Percentiles rank a stretch among this genome's conserved stretches.
phyloP scores from a whole-genome alignment of 345 rosid genomes.

The Ricinus communis region DNA sequence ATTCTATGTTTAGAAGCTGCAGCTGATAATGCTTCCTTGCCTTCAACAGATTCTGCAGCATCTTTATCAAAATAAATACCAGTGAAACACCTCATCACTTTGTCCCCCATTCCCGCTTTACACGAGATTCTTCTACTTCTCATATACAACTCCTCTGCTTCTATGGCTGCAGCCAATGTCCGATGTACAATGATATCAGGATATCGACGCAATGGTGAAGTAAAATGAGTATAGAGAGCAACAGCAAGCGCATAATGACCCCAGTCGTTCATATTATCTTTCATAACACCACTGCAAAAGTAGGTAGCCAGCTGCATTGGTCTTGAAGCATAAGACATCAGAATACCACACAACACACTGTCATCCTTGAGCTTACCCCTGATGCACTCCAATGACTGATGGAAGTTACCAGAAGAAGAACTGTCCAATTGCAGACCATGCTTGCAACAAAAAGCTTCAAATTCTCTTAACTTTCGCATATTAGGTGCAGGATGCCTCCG shows the following conservation, averaged over 20 bases:
- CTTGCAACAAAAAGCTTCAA: constrained; percentile 72
- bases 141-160: constrained; percentile 60
- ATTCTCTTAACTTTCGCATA: constrained; percentile 77
- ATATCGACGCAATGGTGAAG: constrained; percentile 88
- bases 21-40: constrained; percentile 51
- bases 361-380: constrained; percentile 71
- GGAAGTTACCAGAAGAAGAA: constrained; percentile 68
- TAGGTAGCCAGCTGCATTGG: constrained; percentile 83
- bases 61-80: constrained; percentile 55
- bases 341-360: constrained; percentile 53
- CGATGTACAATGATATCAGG: constrained; percentile 90
- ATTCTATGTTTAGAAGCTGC: constrained; percentile 64
- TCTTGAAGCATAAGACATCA: constrained; percentile 65
- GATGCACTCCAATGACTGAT: constrained; percentile 54
- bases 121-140: constrained; percentile 23
- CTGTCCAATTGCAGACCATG: constrained; percentile 70
- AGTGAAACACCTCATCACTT: constrained; percentile 45
- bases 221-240: constrained; percentile 88
- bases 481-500: constrained; percentile 91
- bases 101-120: constrained; percentile 16
- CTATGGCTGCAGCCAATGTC: constrained; percentile 75
- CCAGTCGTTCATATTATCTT: constrained; percentile 57
- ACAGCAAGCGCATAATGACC: constrained; percentile 82
- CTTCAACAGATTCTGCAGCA: constrained; percentile 58
- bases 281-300: constrained; percentile 72